These are phyloP conservation scores for Fusarium kyushuense DNA, from an alignment of 2,329 filamentous ascomycete genomes.

Conservation along the genomic window DNA sequence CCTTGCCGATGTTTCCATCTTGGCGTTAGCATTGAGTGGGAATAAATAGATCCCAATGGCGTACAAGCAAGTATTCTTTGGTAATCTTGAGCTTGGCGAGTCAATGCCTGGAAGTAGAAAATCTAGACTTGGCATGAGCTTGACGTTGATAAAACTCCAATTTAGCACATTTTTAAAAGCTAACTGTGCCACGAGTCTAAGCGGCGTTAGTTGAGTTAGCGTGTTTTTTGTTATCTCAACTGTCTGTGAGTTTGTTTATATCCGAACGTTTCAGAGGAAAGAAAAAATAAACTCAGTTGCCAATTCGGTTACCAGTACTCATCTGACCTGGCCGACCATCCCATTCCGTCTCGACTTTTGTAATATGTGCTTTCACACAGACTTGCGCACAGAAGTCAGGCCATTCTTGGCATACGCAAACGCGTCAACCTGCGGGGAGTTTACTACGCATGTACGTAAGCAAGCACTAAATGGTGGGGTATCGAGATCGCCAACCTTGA, in stretches of 20 bases:
- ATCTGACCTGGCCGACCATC: neutral
- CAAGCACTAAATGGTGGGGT: slow-evolving; percentile 22
- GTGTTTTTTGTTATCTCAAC: neutral
- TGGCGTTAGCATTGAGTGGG: slow-evolving; percentile 35
- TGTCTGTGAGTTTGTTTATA: slow-evolving; percentile 1
- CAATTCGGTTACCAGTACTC: too few relatives aligned
- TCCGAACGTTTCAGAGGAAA: slow-evolving; percentile 1
- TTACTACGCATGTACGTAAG: neutral
- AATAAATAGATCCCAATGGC: slow-evolving; percentile 28
- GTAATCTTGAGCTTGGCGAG: slow-evolving; percentile 29
- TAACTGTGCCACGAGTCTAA: slow-evolving; percentile 19
- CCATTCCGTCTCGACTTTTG: neutral
- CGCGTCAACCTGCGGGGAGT: slow-evolving; percentile 34
- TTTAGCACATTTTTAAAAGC: slow-evolving; percentile 7
- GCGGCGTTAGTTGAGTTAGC: slow-evolving; percentile 27
- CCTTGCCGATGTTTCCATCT: slow-evolving; percentile 45
- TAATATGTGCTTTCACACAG: neutral
- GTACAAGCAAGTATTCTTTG: slow-evolving; percentile 23
- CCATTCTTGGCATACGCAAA: slow-evolving; percentile 26
- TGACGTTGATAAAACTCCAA: slow-evolving; percentile 6
- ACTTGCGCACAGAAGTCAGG: slow-evolving; percentile 13
- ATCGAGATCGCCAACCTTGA: slow-evolving; percentile 29
- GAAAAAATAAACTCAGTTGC: neutral
- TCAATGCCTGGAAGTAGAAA: slow-evolving; percentile 25
- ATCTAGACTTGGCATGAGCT: slow-evolving; percentile 19